Conservation (phyloP, 352 stramenopile genomes). For the Pythium sp. region DNA sequence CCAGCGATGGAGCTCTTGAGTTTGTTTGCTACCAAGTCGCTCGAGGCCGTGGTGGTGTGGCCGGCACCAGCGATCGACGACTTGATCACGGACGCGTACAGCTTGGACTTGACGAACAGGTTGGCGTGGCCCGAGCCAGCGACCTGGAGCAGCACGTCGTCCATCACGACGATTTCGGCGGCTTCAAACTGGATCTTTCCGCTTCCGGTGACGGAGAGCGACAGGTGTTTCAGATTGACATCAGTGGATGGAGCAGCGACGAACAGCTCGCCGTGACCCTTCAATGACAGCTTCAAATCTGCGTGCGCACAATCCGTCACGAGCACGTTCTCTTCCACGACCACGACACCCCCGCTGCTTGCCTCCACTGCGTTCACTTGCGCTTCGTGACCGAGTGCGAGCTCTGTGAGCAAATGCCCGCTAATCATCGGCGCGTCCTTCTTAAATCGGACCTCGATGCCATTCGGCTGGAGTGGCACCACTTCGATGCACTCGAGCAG, state of each 20-base stretch:
- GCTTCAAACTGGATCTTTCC: conserved; percentile 10
- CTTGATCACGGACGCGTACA: conserved; percentile 9
- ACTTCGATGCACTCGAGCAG: conserved; percentile 17
- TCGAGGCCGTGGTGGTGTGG: neutral
- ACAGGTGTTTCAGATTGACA: conserved; percentile 6
- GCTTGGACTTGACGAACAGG: neutral
- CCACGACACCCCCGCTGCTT: conserved; percentile 8
- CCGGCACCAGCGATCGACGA: conserved; percentile 8
- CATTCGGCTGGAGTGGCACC: conserved; percentile 8
- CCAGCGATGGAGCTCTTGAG: conserved; percentile 17
- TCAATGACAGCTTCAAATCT: conserved; percentile 1
- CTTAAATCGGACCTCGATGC: conserved; percentile 17
- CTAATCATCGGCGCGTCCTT: neutral
- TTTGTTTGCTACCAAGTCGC: neutral
- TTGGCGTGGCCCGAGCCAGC: conserved; percentile 2
- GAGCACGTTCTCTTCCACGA: conserved; percentile 14
- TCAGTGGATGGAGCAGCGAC: neutral
- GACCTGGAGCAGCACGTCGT: conserved; percentile 12
- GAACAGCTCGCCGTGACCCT: conserved; percentile 9
- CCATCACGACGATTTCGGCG: neutral
- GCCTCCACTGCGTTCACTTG: conserved; percentile 4
- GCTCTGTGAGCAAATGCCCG: conserved; percentile 13
- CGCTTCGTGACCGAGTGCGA: neutral
- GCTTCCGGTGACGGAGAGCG: conserved; percentile 6
- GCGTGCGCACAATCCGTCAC: conserved; percentile 5